Percentiles rank a stretch among this genome's conserved stretches.
These are phyloP conservation scores for Papiliotrema flavescens DNA, from an alignment of 1,284 basidiomycete genomes.

Conservation along the genomic window DNA sequence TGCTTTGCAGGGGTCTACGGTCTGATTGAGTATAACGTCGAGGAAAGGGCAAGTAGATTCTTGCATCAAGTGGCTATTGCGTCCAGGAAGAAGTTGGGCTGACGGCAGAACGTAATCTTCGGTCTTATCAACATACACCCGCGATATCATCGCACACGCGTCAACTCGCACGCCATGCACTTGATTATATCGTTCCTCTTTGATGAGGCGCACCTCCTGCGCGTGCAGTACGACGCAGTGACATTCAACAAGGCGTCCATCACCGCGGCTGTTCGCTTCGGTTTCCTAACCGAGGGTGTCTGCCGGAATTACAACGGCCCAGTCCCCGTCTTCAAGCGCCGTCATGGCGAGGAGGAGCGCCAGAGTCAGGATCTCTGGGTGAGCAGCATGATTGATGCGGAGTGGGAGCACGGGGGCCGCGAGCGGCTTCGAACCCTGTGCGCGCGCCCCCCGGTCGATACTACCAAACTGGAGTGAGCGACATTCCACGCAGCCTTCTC, in stretches of 20 bases:
- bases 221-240: conserved; percentile 24
- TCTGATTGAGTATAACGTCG: conserved; percentile 13
- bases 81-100: too few species aligned
- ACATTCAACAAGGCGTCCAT: conserved; percentile 13
- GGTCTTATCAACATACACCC: conserved; percentile 23
- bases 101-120: conserved; percentile 13
- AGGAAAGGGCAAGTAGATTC: conserved; percentile 11
- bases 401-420: conserved; percentile 15
- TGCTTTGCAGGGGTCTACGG: conserved; percentile 25
- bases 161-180: conserved; percentile 22
- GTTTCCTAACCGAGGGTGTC: conserved; percentile 18
- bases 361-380: conserved; percentile 21
- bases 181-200: conserved; percentile 19
- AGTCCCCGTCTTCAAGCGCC: conserved; percentile 6
- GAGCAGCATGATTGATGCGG: conserved; percentile 17
- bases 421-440: conserved; percentile 7
- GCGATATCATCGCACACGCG: conserved; percentile 17
- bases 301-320: conserved; percentile 16
- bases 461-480: not conserved
- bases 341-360: conserved; percentile 3
- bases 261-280: conserved; percentile 14
- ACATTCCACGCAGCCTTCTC: too few species aligned
- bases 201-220: conserved; percentile 13
- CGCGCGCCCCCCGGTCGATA: conserved; percentile 12
- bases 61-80: too few species aligned